Percentiles rank a stretch among this genome's conserved stretches.
Conservation (phyloP, 2,329 filamentous ascomycete genomes). For the Fusarium graminum region DNA sequence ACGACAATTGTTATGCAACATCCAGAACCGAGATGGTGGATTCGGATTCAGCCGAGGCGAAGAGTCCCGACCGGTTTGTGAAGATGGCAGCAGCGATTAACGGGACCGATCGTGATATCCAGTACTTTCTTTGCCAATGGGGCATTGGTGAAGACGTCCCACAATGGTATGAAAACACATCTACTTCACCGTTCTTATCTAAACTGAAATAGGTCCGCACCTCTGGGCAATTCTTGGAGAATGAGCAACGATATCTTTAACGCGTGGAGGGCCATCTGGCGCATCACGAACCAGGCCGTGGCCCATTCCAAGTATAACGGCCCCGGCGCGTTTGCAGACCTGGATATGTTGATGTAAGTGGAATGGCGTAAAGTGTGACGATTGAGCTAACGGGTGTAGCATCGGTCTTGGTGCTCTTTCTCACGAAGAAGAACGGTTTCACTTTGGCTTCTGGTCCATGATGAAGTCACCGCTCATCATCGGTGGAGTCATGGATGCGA, state of each 20-base stretch:
- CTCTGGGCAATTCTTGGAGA: constrained; percentile 62
- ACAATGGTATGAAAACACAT: constrained; percentile 52
- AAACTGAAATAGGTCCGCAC: constrained; percentile 52
- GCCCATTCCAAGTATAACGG: constrained; percentile 60
- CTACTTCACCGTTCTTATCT: rapidly evolving
- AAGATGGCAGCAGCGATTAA: constrained; percentile 61
- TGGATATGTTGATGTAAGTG: constrained; percentile 65
- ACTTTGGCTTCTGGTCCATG: constrained; percentile 67
- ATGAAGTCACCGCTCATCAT: constrained; percentile 65
- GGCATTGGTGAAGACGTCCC: constrained; percentile 63
- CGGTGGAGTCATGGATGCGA: constrained; percentile 58
- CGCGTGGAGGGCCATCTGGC: constrained; percentile 64
- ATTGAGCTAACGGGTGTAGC: constrained; percentile 41
- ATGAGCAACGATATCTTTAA: constrained; percentile 68
- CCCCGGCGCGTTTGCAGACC: constrained; percentile 63
- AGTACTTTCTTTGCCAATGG: constrained; percentile 68
- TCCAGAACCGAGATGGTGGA: constrained; percentile 59
- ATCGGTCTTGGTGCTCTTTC: constrained; percentile 62
- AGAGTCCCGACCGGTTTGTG: constrained; percentile 58
- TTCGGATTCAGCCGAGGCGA: constrained; percentile 55
- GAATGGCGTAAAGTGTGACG: rapidly evolving
- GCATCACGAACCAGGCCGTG: constrained; percentile 65
- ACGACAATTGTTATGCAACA: constrained; percentile 64
- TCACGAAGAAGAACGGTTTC: constrained; percentile 62
- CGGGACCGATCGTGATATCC: constrained; percentile 56